Base-by-base conservation (phyloP, 495 filamentous ascomycete species). In the Talaromyces ruber region DNA sequence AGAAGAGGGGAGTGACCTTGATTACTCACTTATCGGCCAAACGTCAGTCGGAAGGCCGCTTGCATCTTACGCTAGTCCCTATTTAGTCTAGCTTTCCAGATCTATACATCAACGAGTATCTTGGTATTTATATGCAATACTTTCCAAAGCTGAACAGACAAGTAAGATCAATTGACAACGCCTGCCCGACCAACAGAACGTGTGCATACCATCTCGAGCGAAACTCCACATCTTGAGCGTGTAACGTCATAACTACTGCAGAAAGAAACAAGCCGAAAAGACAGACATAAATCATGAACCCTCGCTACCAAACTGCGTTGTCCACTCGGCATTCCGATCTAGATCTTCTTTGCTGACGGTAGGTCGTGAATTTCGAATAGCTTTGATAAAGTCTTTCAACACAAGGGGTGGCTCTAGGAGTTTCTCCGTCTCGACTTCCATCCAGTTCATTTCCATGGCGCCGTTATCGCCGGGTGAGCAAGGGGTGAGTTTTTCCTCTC, bases 221-320 rank as follows among this genome's bases (percentile, higher is more conserved):
- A 47, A 47, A 47, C 43, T 47, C 43, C 43, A 22, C n/a, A 53
- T 53, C 22, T 53, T 25, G 50, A 14, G 11, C 47, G 14, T 25
- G 50, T 53, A 22, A 28, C 28, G 28, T 53, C 50, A n/a, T 26
- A 28, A 53, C 22, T 53, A 28, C 9, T 21, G 21, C 0, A 53
- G 50, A 25, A 53, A 24, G 8, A 53, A 14, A 47, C 7, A 21
- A 9, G 18, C 43, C 43, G n/a, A 53, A 53, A 28, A 53, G 28
- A 24, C 2, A 47, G 43, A 47, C 18, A 9, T 47, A 39, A 29
- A 58, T 74, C 65, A 84, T 28, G 83, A 82, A 18, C 93, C 94
- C 70, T 99, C 94, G 71, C 93, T 97, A 61, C 94, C 94, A 76
- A 98, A 99, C 75, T 98, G 93, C 67, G 86, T 78, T 2, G 94